Percentiles rank a stretch among this genome's conserved stretches.
These are phyloP conservation scores for Halophytophthora batemanensis DNA, from an alignment of 352 stramenopile species.

Conservation along the genomic window DNA sequence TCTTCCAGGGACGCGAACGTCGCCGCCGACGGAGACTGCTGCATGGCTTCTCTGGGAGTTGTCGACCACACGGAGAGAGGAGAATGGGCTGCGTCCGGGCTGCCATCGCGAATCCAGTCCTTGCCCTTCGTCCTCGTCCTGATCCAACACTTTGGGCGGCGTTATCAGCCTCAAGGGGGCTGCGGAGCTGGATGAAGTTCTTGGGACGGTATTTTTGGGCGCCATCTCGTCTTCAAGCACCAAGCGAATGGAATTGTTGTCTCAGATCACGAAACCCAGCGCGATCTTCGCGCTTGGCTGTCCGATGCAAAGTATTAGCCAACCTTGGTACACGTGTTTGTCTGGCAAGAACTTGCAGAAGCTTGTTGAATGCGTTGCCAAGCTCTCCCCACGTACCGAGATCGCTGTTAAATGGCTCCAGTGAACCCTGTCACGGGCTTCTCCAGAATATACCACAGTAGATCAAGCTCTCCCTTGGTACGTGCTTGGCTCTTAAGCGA, in stretches of 20 bases:
- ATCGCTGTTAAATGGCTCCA: conserved; percentile 18
- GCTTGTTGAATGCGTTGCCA: too few species aligned
- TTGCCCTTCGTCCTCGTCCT: conserved; percentile 14
- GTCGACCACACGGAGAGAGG: conserved; percentile 4
- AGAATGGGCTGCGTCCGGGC: conserved; percentile 1
- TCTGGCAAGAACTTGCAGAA: too few species aligned
- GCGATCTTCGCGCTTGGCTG: neutral
- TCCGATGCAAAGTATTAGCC: neutral
- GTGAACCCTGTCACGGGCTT: conserved; percentile 41
- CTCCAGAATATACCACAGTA: conserved; percentile 48
- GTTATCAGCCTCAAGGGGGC: too few species aligned
- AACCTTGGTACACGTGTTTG: too few species aligned
- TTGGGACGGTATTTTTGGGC: conserved; percentile 32
- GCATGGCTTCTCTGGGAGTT: conserved; percentile 10
- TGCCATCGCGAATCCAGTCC: neutral
- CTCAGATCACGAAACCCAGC: neutral
- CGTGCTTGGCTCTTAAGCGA: neutral
- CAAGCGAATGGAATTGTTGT: too few species aligned
- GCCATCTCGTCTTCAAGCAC: conserved; percentile 18
- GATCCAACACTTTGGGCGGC: neutral
- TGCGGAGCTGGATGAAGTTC: too few species aligned
- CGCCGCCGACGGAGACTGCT: conserved; percentile 12
- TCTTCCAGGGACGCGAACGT: conserved; percentile 64
- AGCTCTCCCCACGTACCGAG: conserved; percentile 1
- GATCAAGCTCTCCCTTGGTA: conserved; percentile 2